A percentile compares a stretch with the other conserved stretches of the same genome.
These are phyloP conservation scores for Arthrobotrys entomopaga DNA, from an alignment of 2,329 filamentous ascomycete genomes.

Conservation along the genomic window DNA sequence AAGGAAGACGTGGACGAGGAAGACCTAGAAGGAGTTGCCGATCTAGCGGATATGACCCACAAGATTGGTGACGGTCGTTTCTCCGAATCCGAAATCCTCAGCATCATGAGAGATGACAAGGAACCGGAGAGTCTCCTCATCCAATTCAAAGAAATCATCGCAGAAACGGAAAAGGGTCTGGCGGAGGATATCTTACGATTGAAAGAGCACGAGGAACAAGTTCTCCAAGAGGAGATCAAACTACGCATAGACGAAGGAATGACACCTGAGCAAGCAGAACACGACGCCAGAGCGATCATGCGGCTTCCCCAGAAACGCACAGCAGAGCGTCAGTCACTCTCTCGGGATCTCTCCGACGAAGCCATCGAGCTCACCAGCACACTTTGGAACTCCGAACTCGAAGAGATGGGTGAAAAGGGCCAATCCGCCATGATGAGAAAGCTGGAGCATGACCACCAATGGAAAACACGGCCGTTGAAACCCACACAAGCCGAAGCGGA, in stretches of 20 bases:
- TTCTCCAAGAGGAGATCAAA: slow-evolving; percentile 47
- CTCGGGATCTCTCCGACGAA: slow-evolving; percentile 49
- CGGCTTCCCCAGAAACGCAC: slow-evolving; percentile 46
- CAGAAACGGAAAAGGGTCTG: slow-evolving; percentile 40
- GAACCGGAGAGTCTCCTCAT: slow-evolving; percentile 37
- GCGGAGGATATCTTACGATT: slow-evolving; percentile 35
- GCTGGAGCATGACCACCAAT: slow-evolving; percentile 32
- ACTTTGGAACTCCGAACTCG: slow-evolving; percentile 38
- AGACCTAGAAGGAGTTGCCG: slow-evolving; percentile 42
- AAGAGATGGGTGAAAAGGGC: slow-evolving; percentile 52
- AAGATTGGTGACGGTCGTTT: slow-evolving; percentile 44
- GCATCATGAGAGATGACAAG: slow-evolving; percentile 39
- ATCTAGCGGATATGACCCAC: slow-evolving; percentile 33
- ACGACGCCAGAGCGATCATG: slow-evolving; percentile 51
- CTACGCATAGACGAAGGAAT: slow-evolving; percentile 37
- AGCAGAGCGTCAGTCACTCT: slow-evolving; percentile 26
- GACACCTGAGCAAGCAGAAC: slow-evolving; percentile 36
- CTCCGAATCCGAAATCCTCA: slow-evolving; percentile 43
- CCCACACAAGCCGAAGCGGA: slow-evolving; percentile 63
- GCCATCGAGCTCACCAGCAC: slow-evolving; percentile 40
- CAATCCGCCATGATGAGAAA: slow-evolving; percentile 40
- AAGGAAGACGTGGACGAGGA: slow-evolving; percentile 32
- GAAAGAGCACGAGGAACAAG: slow-evolving; percentile 34
- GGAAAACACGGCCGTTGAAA: slow-evolving; percentile 25
- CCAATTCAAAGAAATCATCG: slow-evolving; percentile 44